Percentiles rank a stretch among this genome's conserved stretches.
Conservation (phyloP, 176 grass and related monocot species). For the Aegilops speltoides region DNA sequence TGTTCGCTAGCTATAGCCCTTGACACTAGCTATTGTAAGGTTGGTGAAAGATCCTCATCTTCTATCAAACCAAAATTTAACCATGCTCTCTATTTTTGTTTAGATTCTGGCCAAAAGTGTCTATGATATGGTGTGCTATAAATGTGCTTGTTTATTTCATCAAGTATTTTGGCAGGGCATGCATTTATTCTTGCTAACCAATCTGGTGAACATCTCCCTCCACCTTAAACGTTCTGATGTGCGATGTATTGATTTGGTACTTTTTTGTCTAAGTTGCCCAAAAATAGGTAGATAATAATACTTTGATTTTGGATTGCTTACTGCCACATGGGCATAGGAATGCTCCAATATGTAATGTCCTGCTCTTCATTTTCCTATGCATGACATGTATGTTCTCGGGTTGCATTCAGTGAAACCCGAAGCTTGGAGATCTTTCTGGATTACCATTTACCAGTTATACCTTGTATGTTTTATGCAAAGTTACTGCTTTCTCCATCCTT, state of each 20-base stretch:
- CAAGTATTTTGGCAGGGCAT: conserved; percentile 12
- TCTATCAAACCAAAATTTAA: conserved; percentile 8
- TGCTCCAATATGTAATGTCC: conserved; percentile 12
- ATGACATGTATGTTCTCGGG: neutral
- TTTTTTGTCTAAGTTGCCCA: neutral
- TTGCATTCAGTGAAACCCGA: conserved; percentile 3
- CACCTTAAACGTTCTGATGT: neutral
- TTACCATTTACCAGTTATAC: neutral
- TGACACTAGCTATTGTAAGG: conserved; percentile 73
- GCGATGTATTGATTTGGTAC: neutral
- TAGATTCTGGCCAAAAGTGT: neutral
- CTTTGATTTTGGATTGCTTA: conserved; percentile 10
- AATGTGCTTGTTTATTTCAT: conserved; percentile 21
- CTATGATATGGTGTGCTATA: neutral
- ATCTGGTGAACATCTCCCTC: neutral
- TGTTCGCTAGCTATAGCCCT: conserved; percentile 83
- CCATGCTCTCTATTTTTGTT: conserved; percentile 1
- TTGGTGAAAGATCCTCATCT: conserved; percentile 36
- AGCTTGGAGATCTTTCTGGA: neutral
- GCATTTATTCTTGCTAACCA: neutral
- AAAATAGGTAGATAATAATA: conserved; percentile 12
- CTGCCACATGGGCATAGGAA: neutral
- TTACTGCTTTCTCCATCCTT: conserved; percentile 7
- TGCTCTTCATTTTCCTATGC: conserved; percentile 11
- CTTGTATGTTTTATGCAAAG: neutral